Base-by-base conservation (phyloP, 768 basidiomycete genomes). In the Fomitopsis serialis region DNA sequence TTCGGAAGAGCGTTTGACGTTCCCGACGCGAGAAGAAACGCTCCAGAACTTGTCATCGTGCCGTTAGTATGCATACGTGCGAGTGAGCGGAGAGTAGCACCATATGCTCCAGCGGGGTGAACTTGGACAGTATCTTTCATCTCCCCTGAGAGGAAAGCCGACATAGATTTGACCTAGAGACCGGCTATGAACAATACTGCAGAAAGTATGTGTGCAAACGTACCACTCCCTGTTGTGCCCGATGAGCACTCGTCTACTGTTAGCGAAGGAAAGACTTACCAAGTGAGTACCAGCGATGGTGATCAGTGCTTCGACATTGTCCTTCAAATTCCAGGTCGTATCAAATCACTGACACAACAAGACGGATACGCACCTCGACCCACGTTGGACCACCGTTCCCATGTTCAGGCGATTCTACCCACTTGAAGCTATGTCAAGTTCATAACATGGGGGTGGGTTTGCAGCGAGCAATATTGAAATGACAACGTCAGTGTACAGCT, bases 81-180 rank as follows among this genome's bases (percentile, higher is more conserved):
- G 43, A 15, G 15, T 6, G 24, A 17, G 8, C 7, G 24, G 40
- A 40, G 13, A 37, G 46, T 25, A 19, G 27, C 74, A 85, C 85
- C 85, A 65, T 90, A 89, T 46, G 84, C 81, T 15, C 87, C 90
- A 13, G 85, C 88, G 13, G 87, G 87, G 63, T 87, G 84, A 72
- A 94, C 77, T 63, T 91, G 83, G 4, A 92, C 90, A 0, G 92
- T 95, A 59, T 96, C 92, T 65, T 87, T 87, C 85, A 98, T 97
- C 70, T 98, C 96, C 11, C 96, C 96, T 0, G 91, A 93, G 37
- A 98, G 73, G 66, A 98, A 92, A 0, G 97, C 95, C 0, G 94
- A 70, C 91, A 98, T 94, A 0, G 95, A 89, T 72, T 98, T 99
- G 1, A 90, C 78, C 90, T 90, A n/a, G 17, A 2, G 47, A 42